Conservation (phyloP, 1,284 basidiomycete genomes). For the Irpex sp. region DNA sequence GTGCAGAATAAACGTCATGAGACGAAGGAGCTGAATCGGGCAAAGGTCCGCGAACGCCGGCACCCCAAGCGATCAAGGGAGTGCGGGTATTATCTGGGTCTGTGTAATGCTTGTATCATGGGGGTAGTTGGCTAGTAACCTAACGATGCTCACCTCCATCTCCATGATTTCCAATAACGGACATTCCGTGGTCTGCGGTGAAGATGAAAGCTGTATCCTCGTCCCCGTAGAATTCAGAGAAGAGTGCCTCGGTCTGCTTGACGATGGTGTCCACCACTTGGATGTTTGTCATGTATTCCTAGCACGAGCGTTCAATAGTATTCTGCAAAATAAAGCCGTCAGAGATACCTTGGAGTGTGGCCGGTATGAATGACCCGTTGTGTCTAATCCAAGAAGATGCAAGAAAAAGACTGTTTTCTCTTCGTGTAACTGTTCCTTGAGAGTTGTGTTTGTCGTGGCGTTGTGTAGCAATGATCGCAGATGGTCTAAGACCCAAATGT, state of each 20-base stretch:
- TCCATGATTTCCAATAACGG: conserved; percentile 85
- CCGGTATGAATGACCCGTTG: conserved; percentile 84
- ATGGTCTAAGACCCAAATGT: conserved; percentile 78
- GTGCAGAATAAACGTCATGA: conserved; percentile 65
- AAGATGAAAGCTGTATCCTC: conserved; percentile 79
- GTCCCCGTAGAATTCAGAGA: conserved; percentile 66
- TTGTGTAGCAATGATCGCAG: conserved; percentile 60
- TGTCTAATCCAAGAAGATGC: conserved; percentile 84
- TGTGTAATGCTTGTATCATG: conserved; percentile 23
- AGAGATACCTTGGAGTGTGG: conserved; percentile 71
- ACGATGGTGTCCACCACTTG: conserved; percentile 79
- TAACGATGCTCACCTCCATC: conserved; percentile 61
- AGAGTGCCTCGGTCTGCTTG: conserved; percentile 59
- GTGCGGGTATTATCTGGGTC: conserved; percentile 89
- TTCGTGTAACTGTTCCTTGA: conserved; percentile 49
- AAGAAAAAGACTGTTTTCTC: conserved; percentile 78
- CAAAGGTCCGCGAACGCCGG: conserved; percentile 67
- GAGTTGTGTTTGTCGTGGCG: conserved; percentile 46
- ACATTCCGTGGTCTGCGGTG: conserved; percentile 92
- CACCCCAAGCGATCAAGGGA: conserved; percentile 83
- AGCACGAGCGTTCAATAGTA: background rate
- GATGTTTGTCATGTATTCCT: conserved; percentile 89
- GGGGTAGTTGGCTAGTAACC: conserved; percentile 4
- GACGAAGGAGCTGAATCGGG: conserved; percentile 51
- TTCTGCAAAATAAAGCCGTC: background rate